These are phyloP conservation scores for Aspergillus luchuensis DNA, from an alignment of 2,329 filamentous ascomycete species.

Conservation along the genomic window DNA sequence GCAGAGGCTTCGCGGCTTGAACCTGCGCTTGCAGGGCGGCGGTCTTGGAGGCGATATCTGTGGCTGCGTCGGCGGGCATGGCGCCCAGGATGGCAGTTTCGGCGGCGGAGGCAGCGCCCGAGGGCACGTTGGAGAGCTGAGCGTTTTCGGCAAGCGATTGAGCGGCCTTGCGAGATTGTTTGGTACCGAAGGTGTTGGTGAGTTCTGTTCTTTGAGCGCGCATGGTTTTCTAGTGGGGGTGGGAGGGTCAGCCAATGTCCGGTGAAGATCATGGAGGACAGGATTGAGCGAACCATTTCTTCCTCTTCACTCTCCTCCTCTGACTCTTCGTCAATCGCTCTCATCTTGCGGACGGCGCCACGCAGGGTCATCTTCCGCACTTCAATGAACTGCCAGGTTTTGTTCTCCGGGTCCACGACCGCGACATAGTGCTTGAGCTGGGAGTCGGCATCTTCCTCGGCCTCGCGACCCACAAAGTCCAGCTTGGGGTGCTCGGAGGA, in stretches of 20 bases:
- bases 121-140: slow-evolving; percentile 45
- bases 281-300: slow-evolving; percentile 28
- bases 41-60: slow-evolving; percentile 35
- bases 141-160: slow-evolving; percentile 52
- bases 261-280: not conserved
- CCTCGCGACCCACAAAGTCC: slow-evolving; percentile 59
- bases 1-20: slow-evolving; percentile 50
- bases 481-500: slow-evolving; percentile 62
- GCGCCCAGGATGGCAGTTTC: slow-evolving; percentile 48
- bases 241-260: not conserved
- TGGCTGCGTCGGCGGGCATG: slow-evolving; percentile 39
- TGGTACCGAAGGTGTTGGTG: slow-evolving; percentile 54
- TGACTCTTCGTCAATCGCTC: slow-evolving; percentile 30
- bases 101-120: slow-evolving; percentile 38
- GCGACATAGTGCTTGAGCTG: slow-evolving; percentile 63
- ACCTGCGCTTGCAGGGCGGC: slow-evolving; percentile 44
- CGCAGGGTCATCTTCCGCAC: slow-evolving; percentile 59
- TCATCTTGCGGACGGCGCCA: slow-evolving; percentile 44
- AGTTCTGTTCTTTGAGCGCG: slow-evolving; percentile 45
- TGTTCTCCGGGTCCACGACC: slow-evolving; percentile 58
- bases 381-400: slow-evolving; percentile 57
- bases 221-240: slow-evolving; percentile 35
- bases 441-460: slow-evolving; percentile 53
- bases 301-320: slow-evolving; percentile 33
- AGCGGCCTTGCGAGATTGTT: slow-evolving; percentile 52